Base-by-base conservation (phyloP, 371 early-diverging fungal species). In the Lichtheimia ornata region DNA sequence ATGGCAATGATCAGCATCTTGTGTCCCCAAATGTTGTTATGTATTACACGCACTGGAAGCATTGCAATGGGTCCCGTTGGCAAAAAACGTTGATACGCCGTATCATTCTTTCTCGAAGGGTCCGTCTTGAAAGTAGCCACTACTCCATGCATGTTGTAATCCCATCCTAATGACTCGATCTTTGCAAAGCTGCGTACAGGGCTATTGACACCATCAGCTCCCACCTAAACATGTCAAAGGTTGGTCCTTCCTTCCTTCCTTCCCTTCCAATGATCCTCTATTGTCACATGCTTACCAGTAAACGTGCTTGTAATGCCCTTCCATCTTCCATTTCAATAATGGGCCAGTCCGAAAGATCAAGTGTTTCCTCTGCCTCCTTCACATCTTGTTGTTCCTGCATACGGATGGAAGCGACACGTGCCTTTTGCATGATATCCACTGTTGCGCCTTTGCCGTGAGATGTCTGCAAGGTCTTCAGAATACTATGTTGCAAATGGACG, bases 61-160 rank as follows among this genome's bases (percentile, higher is more conserved):
- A 96, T 72, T 0, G 97, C 97, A 50, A 98, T 84, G 0, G 97
- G 95, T 0, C 98, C 98, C 0, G 92, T 89, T 0, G 97, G 97
- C 51, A 98, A 79, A 69, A 98, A 98, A 56, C 96, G 79, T 74
- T 98, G 97, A 86, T 89, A 98, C 1, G 96, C 97, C 0, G 91
- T 87, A 30, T 70, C 64, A 50, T 89, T 90, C 18, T 77, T 79
- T 42, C 77, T 60, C 7, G 50, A 44, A 25, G 65, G 50, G 55
- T 81, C 76, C 27, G 71, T 41, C 53, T 85, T 70, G n/a, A 97
- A 74, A 3, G 96, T 96, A 6, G 94, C 97, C 0, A 97, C 98
- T 12, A 97, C 71, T 25, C 95, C 98, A 53, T 87, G 84, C 45
- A 94, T 91, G 50, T 81, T 72, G 66, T 98, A 98, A 66, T 94